These are phyloP conservation scores for Candida maris DNA, from an alignment of 805 yeast genomes.

Conservation along the genomic window DNA sequence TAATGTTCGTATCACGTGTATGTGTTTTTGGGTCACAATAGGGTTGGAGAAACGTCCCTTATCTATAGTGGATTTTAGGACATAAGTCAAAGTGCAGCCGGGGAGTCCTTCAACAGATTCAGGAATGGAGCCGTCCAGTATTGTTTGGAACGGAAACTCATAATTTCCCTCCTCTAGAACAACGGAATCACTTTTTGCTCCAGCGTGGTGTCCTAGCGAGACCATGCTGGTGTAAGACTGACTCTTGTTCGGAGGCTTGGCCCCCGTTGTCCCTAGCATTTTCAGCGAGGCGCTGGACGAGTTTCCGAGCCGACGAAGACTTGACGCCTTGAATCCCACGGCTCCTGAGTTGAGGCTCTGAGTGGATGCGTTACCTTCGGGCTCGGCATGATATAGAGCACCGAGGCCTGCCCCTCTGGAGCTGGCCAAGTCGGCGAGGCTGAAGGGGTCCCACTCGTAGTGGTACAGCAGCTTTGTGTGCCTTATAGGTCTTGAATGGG, in stretches of 20 bases:
- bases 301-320: slow-evolving; percentile 33
- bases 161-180: slow-evolving; percentile 71
- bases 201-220: slow-evolving; percentile 17
- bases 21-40: slow-evolving; percentile 61
- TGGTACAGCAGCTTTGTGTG: slow-evolving; percentile 68
- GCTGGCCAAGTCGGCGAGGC: slow-evolving; percentile 40
- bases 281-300: slow-evolving; percentile 44
- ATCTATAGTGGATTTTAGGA: slow-evolving; percentile 75
- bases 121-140: slow-evolving; percentile 78
- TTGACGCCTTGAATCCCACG: slow-evolving; percentile 29
- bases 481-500: slow-evolving; percentile 41
- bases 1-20: slow-evolving; percentile 81
- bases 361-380: background rate
- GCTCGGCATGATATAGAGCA: background rate
- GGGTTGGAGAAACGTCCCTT: slow-evolving; percentile 72
- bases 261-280: slow-evolving; percentile 29
- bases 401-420: slow-evolving; percentile 1
- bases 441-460: slow-evolving; percentile 71
- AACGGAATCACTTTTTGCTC: slow-evolving; percentile 30
- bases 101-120: slow-evolving; percentile 91
- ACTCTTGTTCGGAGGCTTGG: slow-evolving; percentile 16
- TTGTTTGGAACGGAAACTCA: slow-evolving; percentile 83
- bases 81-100: slow-evolving; percentile 69
- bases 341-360: slow-evolving; percentile 1
- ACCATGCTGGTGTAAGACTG: slow-evolving; percentile 34